Evolutionary conservation across 768 basidiomycete species (phyloP).

Genomic region (Phallus indusiatus): DNA sequence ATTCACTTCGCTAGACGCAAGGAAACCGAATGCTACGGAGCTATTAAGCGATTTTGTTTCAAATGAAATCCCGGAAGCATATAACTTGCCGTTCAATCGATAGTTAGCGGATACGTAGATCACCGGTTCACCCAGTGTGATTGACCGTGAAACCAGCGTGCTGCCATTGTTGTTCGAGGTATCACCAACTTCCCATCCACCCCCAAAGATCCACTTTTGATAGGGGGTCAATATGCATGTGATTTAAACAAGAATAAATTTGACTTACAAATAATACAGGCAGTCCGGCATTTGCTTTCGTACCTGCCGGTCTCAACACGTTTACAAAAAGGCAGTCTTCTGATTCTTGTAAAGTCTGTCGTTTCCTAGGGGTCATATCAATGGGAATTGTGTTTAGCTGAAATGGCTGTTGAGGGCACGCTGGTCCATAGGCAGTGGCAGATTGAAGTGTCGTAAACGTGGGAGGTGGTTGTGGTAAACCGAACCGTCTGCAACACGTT

Average conservation of each 20-base stretch:
- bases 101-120: constrained; percentile 34
- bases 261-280: constrained; percentile 18
- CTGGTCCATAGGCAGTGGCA: constrained; percentile 32
- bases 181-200: constrained; percentile 25
- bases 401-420: constrained; percentile 38
- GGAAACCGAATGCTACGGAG: constrained; percentile 11
- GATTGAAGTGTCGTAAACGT: constrained; percentile 26
- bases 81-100: constrained; percentile 24
- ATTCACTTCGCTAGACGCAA: constrained; percentile 7
- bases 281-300: constrained; percentile 9
- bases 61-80: neutral
- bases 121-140: constrained; percentile 23
- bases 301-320: constrained; percentile 15
- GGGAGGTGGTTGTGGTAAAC: constrained; percentile 29
- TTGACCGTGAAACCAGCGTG: constrained; percentile 21
- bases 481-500: constrained; percentile 28
- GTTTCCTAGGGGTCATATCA: constrained; percentile 20
- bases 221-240: constrained; percentile 13
- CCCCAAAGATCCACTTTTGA: constrained; percentile 26
- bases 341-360: constrained; percentile 26
- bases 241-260: neutral
- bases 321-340: constrained; percentile 21
- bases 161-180: constrained; percentile 14
- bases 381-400: constrained; percentile 17
- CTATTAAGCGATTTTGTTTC: neutral